These are phyloP conservation scores for Collybia nuda DNA, from an alignment of 768 basidiomycete genomes.

Conservation along the genomic window DNA sequence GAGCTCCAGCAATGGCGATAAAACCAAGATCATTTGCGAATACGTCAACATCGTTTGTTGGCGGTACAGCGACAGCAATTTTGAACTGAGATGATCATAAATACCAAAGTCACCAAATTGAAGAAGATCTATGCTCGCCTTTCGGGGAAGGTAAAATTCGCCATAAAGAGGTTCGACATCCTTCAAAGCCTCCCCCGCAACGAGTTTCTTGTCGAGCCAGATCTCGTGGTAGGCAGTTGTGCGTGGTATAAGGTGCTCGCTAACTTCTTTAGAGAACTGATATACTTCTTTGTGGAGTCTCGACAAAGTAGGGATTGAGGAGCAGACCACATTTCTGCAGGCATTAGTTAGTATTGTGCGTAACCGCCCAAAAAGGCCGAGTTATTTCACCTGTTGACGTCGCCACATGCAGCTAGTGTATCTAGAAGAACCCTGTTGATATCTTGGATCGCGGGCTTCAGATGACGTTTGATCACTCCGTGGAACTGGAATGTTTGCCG, in stretches of 20 bases:
- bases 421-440: conserved; percentile 91
- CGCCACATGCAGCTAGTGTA: conserved; percentile 97
- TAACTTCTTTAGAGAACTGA: conserved; percentile 80
- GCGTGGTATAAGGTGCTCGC: conserved; percentile 82
- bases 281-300: conserved; percentile 81
- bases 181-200: conserved; percentile 90
- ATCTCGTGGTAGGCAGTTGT: conserved; percentile 98
- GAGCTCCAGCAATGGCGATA: conserved; percentile 83
- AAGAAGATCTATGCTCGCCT: conserved; percentile 49
- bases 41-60: conserved; percentile 94
- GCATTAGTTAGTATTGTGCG: neutral
- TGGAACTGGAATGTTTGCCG: conserved; percentile 99
- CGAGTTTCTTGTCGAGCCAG: conserved; percentile 96
- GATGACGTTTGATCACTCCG: conserved; percentile 94
- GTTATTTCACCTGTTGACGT: conserved; percentile 80
- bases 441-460: conserved; percentile 95
- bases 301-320: conserved; percentile 89
- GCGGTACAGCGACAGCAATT: conserved; percentile 93
- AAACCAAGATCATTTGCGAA: conserved; percentile 96
- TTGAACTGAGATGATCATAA: conserved; percentile 69
- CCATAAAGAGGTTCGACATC: conserved; percentile 98
- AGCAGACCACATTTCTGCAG: conserved; percentile 83
- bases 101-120: neutral
- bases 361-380: neutral
- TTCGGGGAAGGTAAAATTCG: conserved; percentile 93